Evolutionary conservation across 2,329 filamentous ascomycete species (phyloP).

Genomic region (Xylaria sp.): DNA sequence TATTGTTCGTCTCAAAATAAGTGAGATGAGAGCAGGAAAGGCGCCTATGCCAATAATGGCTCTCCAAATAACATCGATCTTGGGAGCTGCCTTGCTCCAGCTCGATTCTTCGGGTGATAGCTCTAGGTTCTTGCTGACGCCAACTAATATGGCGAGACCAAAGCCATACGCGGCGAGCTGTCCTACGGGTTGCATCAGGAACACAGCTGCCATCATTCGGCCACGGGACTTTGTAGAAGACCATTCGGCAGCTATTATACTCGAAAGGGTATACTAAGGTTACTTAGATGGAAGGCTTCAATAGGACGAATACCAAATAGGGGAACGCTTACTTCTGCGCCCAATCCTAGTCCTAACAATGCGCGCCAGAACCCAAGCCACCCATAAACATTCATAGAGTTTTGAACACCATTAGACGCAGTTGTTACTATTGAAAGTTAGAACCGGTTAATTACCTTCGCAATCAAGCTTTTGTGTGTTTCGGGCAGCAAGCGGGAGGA

Average conservation of each 20-base stretch:
- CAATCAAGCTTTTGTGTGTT: not conserved
- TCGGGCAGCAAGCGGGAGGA: not conserved
- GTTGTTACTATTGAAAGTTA: constrained; percentile 37
- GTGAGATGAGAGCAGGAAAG: constrained; percentile 58
- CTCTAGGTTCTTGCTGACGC: constrained; percentile 21
- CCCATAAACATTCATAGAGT: constrained; percentile 42
- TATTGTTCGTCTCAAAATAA: constrained; percentile 59
- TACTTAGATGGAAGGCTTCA: not conserved
- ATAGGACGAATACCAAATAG: not conserved
- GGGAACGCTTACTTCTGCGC: constrained; percentile 38
- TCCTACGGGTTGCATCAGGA: constrained; percentile 76
- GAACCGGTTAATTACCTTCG: not conserved
- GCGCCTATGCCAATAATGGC: constrained; percentile 61
- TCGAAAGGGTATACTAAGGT: constrained; percentile 70
- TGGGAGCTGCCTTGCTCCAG: constrained; percentile 30
- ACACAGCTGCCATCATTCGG: constrained; percentile 75
- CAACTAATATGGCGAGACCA: constrained; percentile 51
- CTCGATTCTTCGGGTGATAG: constrained; percentile 33
- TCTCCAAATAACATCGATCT: constrained; percentile 60
- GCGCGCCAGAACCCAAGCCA: constrained; percentile 52
- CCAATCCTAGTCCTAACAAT: constrained; percentile 41
- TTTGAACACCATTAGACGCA: constrained; percentile 31
- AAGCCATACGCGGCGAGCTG: constrained; percentile 73
- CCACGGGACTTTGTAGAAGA: constrained; percentile 70
- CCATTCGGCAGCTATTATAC: constrained; percentile 76